Evolutionary conservation across 2,329 filamentous ascomycete genomes (phyloP), one percentile per base, ranked within the genome.

Genomic region (Pestalotiopsis sp.): DNA sequence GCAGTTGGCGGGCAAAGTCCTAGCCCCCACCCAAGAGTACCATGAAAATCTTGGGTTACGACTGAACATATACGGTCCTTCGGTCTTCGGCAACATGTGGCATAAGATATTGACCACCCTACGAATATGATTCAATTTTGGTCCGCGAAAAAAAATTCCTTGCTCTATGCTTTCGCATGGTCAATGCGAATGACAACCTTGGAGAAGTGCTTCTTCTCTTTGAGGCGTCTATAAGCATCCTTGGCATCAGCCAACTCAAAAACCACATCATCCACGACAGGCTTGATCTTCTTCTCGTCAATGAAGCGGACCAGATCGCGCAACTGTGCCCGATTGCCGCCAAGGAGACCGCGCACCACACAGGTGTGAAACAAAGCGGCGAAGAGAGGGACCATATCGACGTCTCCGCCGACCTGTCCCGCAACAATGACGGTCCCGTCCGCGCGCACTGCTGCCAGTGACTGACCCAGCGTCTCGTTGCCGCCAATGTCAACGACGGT

Each of bases 401-500:
- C 39, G 20, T 17, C 17, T 9, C 57, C 70, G 3, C 70, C 72
- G 9, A 82, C 72, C 7, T 75, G 70, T 0, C 81, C 81, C 12
- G 77, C 71, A 2, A 80, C 56, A 2, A 71, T 69, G 25, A 84
- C 69, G 4, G 80, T n/a, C 0, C 81, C 81, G 14, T 80, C 76
- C 0, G 73, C 66, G 0, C 76, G 72, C 0, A 89, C 79, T 1
- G 86, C 85, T 71, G 84, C 84, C 56, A 91, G 78, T 2, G 83
- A 85, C 75, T 91, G 83, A 3, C 80, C 73, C 71, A 92, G 83
- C 0, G 90, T 92, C n/a, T 82, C 84, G 0, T 87, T 82, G 0
- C 91, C 91, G 13, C 88, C 91, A n/a, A 92, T 86, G 73, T 93
- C 91, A 52, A 92, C 74, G 52, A 93, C 80, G 70, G 90, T 83